Conservation (phyloP, 495 filamentous ascomycete species). For the Annulohypoxylon maeteangense region DNA sequence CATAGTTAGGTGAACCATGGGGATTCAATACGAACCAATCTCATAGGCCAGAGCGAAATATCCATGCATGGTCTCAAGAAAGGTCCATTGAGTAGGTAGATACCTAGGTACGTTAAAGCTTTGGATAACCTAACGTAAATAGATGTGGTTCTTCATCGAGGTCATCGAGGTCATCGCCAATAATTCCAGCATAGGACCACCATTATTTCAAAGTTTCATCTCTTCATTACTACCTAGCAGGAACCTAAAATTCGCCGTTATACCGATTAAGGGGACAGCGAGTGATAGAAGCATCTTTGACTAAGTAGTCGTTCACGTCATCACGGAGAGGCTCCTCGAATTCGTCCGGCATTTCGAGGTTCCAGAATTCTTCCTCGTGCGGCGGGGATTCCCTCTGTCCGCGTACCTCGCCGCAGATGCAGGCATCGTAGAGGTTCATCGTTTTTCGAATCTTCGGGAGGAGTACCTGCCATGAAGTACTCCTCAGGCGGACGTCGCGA, state of each 20-base stretch:
- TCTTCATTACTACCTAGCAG: not conserved
- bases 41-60: not conserved
- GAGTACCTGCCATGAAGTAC: conserved; percentile 26
- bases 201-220: not conserved
- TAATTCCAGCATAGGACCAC: not conserved
- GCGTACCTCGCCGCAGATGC: conserved; percentile 23
- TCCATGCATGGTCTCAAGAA: not conserved
- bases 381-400: conserved; percentile 12
- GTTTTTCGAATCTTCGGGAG: conserved; percentile 26
- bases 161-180: not conserved
- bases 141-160: not conserved
- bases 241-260: not conserved
- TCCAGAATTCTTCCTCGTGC: conserved; percentile 20
- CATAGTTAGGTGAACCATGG: too few relatives aligned
- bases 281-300: conserved; percentile 2
- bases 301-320: conserved; percentile 28
- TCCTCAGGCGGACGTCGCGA: conserved; percentile 11
- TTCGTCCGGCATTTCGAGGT: conserved; percentile 1
- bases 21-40: too few relatives aligned
- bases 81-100: not conserved
- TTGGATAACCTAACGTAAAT: not conserved
- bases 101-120: not conserved
- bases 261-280: conserved; percentile 22
- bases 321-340: not conserved
- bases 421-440: conserved; percentile 22